phyloP scores from a whole-genome alignment of 345 rosid genomes.

The Dovyalis caffra region DNA sequence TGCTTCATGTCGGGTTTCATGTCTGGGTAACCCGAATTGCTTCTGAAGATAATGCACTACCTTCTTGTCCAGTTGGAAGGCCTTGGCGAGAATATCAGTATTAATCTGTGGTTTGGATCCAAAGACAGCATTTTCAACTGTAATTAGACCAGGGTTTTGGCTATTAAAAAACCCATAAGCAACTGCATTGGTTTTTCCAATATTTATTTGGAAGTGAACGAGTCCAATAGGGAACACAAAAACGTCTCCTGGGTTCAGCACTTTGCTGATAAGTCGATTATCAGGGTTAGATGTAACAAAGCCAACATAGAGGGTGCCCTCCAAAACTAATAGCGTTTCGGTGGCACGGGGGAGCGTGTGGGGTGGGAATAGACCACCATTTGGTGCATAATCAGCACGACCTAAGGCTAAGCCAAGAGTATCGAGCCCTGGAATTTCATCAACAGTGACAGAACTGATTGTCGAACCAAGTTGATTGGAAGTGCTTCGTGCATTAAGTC shows the following conservation, averaged over 20 bases:
- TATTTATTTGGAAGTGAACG: conserved; percentile 6
- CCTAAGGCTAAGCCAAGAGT: conserved; percentile 5
- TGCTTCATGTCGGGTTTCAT: too few species aligned
- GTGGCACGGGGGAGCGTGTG: conserved; percentile 8
- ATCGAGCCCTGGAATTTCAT: conserved; percentile 7
- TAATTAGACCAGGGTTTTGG: conserved; percentile 15
- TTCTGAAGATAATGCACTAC: neutral
- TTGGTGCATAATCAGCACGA: neutral
- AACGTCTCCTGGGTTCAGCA: conserved; percentile 3
- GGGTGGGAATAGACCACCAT: neutral
- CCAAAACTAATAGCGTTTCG: neutral
- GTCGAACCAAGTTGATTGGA: neutral
- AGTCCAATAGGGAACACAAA: conserved; percentile 12
- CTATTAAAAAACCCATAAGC: neutral
- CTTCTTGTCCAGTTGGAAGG: conserved; percentile 1
- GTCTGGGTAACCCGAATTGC: neutral
- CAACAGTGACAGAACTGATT: neutral
- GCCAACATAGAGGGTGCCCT: conserved; percentile 11
- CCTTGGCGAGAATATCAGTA: neutral
- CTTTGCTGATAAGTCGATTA: conserved; percentile 9
- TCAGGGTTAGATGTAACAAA: conserved; percentile 10
- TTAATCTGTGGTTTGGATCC: neutral
- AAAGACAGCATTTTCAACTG: neutral
- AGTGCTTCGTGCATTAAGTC: neutral
- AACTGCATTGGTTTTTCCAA: neutral